A percentile compares a stretch with the other conserved stretches of the same genome.
These are phyloP conservation scores for Kregervanrija pseudodelftensis DNA, from an alignment of 805 yeast species.

Conservation along the genomic window DNA sequence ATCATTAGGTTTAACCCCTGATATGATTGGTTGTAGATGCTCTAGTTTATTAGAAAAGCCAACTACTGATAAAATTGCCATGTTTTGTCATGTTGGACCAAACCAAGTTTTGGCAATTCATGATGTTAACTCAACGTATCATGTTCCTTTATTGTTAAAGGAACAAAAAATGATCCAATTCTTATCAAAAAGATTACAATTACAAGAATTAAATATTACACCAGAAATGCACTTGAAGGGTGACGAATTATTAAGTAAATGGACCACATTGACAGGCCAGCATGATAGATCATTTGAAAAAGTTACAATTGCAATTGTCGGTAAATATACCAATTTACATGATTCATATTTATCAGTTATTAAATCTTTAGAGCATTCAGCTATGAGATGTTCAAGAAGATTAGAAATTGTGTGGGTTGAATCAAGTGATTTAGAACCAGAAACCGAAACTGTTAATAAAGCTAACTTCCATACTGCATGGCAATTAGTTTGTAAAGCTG, in stretches of 20 bases:
- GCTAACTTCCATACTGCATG: slow-evolving; percentile 89
- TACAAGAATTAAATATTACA: slow-evolving; percentile 41
- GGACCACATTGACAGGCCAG: slow-evolving; percentile 73
- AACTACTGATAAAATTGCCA: slow-evolving; percentile 92
- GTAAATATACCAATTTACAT: slow-evolving; percentile 92
- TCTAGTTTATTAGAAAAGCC: slow-evolving; percentile 69
- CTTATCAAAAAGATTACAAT: slow-evolving; percentile 59
- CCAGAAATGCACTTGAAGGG: slow-evolving; percentile 58
- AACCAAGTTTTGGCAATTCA: slow-evolving; percentile 95
- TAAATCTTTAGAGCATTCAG: slow-evolving; percentile 90
- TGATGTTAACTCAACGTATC: slow-evolving; percentile 95
- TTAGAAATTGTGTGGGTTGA: slow-evolving; percentile 95
- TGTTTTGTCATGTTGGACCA: slow-evolving; percentile 99
- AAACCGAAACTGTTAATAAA: slow-evolving; percentile 54
- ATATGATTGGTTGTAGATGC: slow-evolving; percentile 98
- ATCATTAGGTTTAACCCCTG: slow-evolving; percentile 90
- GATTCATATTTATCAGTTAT: slow-evolving; percentile 94
- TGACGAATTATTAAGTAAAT: slow-evolving; percentile 56
- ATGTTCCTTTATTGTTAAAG: slow-evolving; percentile 85
- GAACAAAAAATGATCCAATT: slow-evolving; percentile 80
- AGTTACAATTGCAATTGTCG: slow-evolving; percentile 93
- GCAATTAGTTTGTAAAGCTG: slow-evolving; percentile 88
- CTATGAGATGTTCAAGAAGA: slow-evolving; percentile 81
- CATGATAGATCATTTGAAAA: slow-evolving; percentile 80
- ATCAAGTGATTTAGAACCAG: slow-evolving; percentile 80